A percentile compares a stretch with the other conserved stretches of the same genome.
Evolutionary conservation across 768 basidiomycete genomes (phyloP).

Genomic region (Dioszegia crocea): DNA sequence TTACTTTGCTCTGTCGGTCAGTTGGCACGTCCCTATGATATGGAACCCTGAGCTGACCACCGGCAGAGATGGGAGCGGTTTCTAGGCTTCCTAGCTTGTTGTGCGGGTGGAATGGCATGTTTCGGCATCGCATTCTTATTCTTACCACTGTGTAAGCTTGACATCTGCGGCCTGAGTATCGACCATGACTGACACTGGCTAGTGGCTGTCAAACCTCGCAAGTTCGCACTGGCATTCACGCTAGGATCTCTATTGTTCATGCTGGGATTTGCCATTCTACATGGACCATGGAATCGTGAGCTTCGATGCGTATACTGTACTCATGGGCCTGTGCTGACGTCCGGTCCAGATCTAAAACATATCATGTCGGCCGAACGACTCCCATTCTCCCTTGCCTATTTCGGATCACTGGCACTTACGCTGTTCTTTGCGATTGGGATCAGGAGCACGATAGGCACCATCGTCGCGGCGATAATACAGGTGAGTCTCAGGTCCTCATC

Average conservation of each 20-base stretch:
- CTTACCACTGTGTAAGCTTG: conserved; percentile 49
- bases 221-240: conserved; percentile 88
- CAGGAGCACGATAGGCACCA: conserved; percentile 78
- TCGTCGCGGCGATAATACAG: conserved; percentile 76
- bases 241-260: conserved; percentile 89
- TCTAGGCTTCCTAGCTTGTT: conserved; percentile 82
- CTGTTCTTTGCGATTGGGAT: conserved; percentile 83
- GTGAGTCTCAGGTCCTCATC: background rate
- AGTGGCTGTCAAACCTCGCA: conserved; percentile 68
- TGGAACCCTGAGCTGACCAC: conserved; percentile 28
- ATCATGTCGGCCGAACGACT: conserved; percentile 69
- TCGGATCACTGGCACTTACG: conserved; percentile 75
- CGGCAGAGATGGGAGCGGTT: conserved; percentile 88
- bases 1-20: conserved; percentile 59
- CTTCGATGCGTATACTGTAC: background rate
- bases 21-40: conserved; percentile 7
- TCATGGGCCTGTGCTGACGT: background rate
- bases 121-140: conserved; percentile 64
- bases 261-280: conserved; percentile 66
- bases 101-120: conserved; percentile 86
- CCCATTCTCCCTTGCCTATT: conserved; percentile 78
- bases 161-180: background rate
- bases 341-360: conserved; percentile 65
- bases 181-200: background rate
- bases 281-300: conserved; percentile 73